Conservation (phyloP, 371 early-diverging fungal species). For the Rhizomucor pusillus region DNA sequence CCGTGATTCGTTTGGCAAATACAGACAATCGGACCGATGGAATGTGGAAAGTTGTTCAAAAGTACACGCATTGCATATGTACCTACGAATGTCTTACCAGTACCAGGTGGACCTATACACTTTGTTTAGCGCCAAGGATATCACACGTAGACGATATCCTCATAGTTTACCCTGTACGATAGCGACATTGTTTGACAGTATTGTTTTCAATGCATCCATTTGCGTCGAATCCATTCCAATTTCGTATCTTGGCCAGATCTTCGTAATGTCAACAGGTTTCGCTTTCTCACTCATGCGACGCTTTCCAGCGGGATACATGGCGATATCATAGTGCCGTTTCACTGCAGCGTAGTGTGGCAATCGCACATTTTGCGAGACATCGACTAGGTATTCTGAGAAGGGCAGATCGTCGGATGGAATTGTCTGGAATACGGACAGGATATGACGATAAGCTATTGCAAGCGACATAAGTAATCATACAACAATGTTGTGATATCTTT, state of each 20-base stretch:
- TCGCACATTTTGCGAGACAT: conserved; percentile 29
- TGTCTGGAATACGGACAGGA: conserved; percentile 45
- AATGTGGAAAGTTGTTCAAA: conserved; percentile 39
- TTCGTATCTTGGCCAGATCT: conserved; percentile 27
- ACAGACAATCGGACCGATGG: conserved; percentile 57
- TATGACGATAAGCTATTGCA: conserved; percentile 22
- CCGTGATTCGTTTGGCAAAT: conserved; percentile 74
- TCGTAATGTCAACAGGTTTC: conserved; percentile 29
- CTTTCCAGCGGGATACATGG: conserved; percentile 6
- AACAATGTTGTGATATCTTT: background rate
- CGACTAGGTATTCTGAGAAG: conserved; percentile 36
- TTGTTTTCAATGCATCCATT: conserved; percentile 51
- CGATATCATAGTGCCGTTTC: conserved; percentile 35
- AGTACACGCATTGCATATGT: conserved; percentile 58
- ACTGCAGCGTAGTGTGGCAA: conserved; percentile 35
- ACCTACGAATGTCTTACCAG: conserved; percentile 72
- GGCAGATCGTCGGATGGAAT: conserved; percentile 35
- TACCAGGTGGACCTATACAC: conserved; percentile 64
- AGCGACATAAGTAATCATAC: background rate
- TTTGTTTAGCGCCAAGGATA: background rate
- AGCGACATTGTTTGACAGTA: conserved; percentile 50
- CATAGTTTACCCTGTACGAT: conserved; percentile 50
- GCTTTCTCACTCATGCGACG: background rate
- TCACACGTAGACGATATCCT: too few relatives aligned
- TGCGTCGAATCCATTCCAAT: conserved; percentile 48